Base-by-base conservation (phyloP, 2,329 filamentous ascomycete genomes). In the Chrysoporthe cubensis region DNA sequence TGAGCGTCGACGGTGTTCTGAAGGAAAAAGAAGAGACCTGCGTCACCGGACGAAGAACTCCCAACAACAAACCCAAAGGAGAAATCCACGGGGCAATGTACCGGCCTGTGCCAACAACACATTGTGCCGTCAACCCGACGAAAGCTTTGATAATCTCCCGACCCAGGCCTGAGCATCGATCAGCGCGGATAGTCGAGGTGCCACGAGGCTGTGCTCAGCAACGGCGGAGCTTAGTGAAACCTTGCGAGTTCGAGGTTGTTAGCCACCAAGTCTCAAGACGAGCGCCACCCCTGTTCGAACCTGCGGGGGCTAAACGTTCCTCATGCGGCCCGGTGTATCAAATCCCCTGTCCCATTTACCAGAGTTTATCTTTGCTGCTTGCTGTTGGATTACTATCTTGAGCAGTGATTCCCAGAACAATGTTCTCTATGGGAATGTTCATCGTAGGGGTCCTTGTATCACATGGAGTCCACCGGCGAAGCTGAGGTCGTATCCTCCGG, bases 61-160 rank as follows among this genome's bases (percentile, higher is more conserved):
- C 73, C 69, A 70, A 8, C 8, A 71, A 40, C 1, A 60, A 71
- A 69, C 65, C 64, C 69, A 63, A 63, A 69, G 64, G 62, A 71
- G 67, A 66, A 63, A 64, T 72, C 69, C 66, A 66, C 68, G 66
- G 69, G 73, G 69, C 50, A 13, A 32, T 32, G 18, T 62, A 48
- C 26, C 26, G 16, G 32, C 9, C 16, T 32, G 26, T 11, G 32
- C 42, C 18, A 60, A 32, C 6, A 57, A 11, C 54, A n/a, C 5
- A 54, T 21, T 16, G 6, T 54, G 26, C 50, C 8, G 3, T 18
- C 54, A 18, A 44, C 26, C 59, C 16, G 2, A 14, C 54, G 32
- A 4, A n/a, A 26, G 14, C 11, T 8, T 8, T 40, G 44, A 48
- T 37, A 60, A 56, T 48, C 42, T 40, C 26, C 66, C 54, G 54